A percentile compares a stretch with the other conserved stretches of the same genome.
phyloP scores from a whole-genome alignment of 139 green algal genomes.

The Pycnococcus provasolii region DNA sequence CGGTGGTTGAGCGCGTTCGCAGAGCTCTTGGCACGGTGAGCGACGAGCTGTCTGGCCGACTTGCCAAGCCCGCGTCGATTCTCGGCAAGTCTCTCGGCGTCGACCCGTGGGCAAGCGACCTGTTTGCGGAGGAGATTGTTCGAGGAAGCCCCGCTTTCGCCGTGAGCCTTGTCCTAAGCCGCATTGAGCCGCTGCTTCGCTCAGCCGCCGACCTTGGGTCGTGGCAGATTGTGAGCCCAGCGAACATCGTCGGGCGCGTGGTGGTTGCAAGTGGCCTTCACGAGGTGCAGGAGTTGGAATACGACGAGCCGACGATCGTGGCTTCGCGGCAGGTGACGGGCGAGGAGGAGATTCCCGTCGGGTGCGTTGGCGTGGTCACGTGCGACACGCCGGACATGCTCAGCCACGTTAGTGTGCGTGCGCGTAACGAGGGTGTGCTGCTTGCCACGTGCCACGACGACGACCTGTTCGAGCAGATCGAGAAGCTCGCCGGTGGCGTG shows the following conservation, averaged over 20 bases:
- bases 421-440: slow-evolving; percentile 72
- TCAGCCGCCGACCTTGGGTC: slow-evolving; percentile 69
- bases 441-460: slow-evolving; percentile 55
- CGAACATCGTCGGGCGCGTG: slow-evolving; percentile 51
- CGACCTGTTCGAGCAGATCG: slow-evolving; percentile 39
- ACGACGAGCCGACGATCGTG: slow-evolving; percentile 68
- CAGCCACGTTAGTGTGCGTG: slow-evolving; percentile 76
- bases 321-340: slow-evolving; percentile 64
- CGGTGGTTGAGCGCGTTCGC: slow-evolving; percentile 75
- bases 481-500: neutral
- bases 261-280: slow-evolving; percentile 57
- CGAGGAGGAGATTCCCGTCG: slow-evolving; percentile 88
- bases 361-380: slow-evolving; percentile 74
- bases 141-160: slow-evolving; percentile 84
- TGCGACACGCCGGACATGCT: slow-evolving; percentile 78
- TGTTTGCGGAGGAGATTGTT: slow-evolving; percentile 90
- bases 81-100: slow-evolving; percentile 62
- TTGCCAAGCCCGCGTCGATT: neutral
- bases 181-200: slow-evolving; percentile 63
- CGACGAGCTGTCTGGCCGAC: neutral
- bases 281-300: slow-evolving; percentile 77
- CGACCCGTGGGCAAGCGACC: slow-evolving; percentile 74
- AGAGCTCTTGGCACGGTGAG: slow-evolving; percentile 51
- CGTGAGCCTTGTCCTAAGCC: slow-evolving; percentile 47
- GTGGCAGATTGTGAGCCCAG: slow-evolving; percentile 82